Evolutionary conservation across 2,329 filamentous ascomycete genomes (phyloP).

Genomic region (Ploettnerulaceae sp.): DNA sequence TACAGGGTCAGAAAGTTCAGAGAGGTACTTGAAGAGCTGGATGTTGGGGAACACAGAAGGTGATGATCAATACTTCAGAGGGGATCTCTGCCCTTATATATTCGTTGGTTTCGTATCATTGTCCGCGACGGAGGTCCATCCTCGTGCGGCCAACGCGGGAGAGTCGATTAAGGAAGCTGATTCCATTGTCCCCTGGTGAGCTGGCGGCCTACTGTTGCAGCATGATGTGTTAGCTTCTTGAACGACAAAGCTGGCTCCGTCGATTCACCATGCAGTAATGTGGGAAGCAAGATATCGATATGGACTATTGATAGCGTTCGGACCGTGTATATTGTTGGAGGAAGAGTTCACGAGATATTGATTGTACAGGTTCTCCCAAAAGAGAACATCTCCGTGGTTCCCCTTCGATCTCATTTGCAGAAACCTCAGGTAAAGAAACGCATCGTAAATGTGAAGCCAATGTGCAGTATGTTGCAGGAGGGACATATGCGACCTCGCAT

Average conservation of each 20-base stretch:
- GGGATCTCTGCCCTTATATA: constrained; percentile 7
- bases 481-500: too few species aligned
- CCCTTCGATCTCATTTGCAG: too few species aligned
- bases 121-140: constrained; percentile 7
- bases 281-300: constrained; percentile 8
- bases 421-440: too few species aligned
- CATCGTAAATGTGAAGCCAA: too few species aligned
- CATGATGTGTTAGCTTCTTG: constrained; percentile 6
- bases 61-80: too few species aligned
- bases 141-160: constrained; percentile 12
- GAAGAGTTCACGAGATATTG: too few species aligned
- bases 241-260: constrained; percentile 1
- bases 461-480: too few species aligned
- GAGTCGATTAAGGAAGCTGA: constrained; percentile 8
- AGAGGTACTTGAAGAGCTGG: too few species aligned
- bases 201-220: neutral
- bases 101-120: constrained; percentile 3
- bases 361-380: too few species aligned
- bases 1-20: too few species aligned
- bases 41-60: too few species aligned
- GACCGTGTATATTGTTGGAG: neutral
- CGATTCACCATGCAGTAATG: neutral
- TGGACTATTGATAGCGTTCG: constrained; percentile 1
- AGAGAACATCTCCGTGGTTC: too few species aligned
- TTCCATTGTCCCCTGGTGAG: constrained; percentile 5